Evolutionary conservation across 2,329 filamentous ascomycete genomes (phyloP).

Genomic region (Penicillium sp.): DNA sequence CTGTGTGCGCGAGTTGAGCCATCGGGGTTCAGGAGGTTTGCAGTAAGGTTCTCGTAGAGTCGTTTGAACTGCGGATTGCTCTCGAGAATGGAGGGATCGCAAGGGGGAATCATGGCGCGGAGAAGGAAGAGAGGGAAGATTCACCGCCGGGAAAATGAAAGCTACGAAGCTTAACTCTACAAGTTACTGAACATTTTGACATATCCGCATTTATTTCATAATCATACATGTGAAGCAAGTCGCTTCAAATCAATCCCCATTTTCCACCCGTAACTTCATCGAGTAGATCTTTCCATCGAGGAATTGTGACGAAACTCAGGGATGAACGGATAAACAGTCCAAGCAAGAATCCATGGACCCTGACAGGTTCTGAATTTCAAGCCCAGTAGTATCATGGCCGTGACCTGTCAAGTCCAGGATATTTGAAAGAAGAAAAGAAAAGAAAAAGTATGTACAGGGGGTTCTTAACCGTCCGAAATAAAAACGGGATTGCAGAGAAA

Average conservation of each 20-base stretch:
- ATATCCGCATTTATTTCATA: conserved; percentile 37
- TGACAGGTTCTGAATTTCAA: conserved; percentile 9
- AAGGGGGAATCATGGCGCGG: conserved; percentile 41
- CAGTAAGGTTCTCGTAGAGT: conserved; percentile 39
- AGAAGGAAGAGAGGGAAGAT: conserved; percentile 9
- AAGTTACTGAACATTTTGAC: conserved; percentile 23
- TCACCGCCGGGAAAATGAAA: conserved; percentile 16
- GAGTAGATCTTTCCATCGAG: conserved; percentile 11
- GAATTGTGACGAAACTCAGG: conserved; percentile 1
- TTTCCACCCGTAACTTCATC: conserved; percentile 11
- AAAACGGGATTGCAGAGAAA: background rate
- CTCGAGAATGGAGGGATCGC: conserved; percentile 36
- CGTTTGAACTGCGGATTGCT: conserved; percentile 42
- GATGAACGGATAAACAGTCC: conserved; percentile 9
- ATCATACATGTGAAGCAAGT: conserved; percentile 33
- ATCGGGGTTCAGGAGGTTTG: conserved; percentile 37
- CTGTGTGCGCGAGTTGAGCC: conserved; percentile 35
- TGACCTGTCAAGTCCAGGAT: conserved; percentile 6
- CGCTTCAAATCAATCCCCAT: conserved; percentile 15
- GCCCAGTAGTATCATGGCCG: conserved; percentile 7
- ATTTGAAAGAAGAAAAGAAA: conserved; percentile 10
- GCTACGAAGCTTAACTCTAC: conserved; percentile 4
- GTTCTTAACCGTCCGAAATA: conserved; percentile 1
- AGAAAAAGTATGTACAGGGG: conserved; percentile 19
- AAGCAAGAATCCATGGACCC: conserved; percentile 10